A percentile compares a stretch with the other conserved stretches of the same genome.
These are phyloP conservation scores for Apiotrichum montevideense DNA, from an alignment of 1,284 basidiomycete genomes.

Conservation along the genomic window DNA sequence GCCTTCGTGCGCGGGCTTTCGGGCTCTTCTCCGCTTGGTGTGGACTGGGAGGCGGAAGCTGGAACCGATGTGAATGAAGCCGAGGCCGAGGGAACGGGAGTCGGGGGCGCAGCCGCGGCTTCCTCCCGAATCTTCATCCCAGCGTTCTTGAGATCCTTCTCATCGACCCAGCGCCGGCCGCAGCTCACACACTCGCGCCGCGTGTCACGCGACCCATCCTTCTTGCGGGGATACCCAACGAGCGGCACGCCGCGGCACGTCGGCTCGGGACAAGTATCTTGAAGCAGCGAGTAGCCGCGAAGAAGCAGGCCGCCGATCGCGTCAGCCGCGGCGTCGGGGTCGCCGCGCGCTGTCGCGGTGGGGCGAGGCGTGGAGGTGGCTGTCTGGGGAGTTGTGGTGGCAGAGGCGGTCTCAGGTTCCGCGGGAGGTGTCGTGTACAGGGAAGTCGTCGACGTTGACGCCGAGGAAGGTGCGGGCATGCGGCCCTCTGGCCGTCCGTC, in stretches of 20 bases:
- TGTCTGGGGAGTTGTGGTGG: background rate
- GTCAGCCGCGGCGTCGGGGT: constrained; percentile 28
- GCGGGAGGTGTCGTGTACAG: background rate
- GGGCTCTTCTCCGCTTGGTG: background rate
- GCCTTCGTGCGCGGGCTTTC: constrained; percentile 32
- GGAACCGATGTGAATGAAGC: background rate
- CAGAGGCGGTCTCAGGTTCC: no score
- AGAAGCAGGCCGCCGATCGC: constrained; percentile 40
- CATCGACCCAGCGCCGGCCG: constrained; percentile 32
- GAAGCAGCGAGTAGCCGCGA: constrained; percentile 41
- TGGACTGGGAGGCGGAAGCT: background rate
- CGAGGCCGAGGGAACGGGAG: no score
- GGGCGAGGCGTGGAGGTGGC: background rate
- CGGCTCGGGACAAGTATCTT: constrained; percentile 34
- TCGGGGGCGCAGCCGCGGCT: no score
- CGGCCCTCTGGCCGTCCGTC: constrained; percentile 40
- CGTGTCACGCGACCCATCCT: constrained; percentile 29
- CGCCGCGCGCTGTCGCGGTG: constrained; percentile 3
- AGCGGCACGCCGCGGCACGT: constrained; percentile 41
- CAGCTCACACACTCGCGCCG: constrained; percentile 38
- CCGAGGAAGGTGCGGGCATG: background rate
- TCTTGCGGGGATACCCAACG: constrained; percentile 38
- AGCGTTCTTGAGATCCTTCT: constrained; percentile 15
- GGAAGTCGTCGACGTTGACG: background rate
- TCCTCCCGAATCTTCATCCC: background rate